Evolutionary conservation across 257 asterid species (phyloP).

Genomic region (Solanum megistacrolobum): DNA sequence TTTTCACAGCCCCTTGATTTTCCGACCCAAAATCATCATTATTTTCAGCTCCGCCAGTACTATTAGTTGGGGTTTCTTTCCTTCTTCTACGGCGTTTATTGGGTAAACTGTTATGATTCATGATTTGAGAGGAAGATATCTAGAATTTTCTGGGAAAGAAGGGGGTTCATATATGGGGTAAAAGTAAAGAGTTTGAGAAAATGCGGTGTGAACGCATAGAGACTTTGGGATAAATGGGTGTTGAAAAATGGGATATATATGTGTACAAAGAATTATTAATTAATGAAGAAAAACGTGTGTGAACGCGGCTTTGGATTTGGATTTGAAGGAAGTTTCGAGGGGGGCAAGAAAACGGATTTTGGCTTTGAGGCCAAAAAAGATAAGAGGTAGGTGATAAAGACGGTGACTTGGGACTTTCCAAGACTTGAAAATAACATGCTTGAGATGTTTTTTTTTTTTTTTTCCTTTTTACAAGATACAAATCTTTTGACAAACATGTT

Average conservation of each 20-base stretch:
- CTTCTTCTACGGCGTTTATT: constrained; percentile 37
- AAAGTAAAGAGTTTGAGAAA: constrained; percentile 28
- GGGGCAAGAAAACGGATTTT: not conserved
- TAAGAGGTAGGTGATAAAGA: constrained; percentile 3
- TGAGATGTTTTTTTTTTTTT: too few species aligned
- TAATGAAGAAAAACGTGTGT: constrained; percentile 13
- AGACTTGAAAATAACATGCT: constrained; percentile 8
- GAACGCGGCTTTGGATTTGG: constrained; percentile 25
- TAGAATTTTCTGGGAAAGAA: not conserved
- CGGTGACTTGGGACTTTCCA: constrained; percentile 12
- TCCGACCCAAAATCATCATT: constrained; percentile 12
- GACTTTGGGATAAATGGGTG: constrained; percentile 4
- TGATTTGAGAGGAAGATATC: constrained; percentile 4
- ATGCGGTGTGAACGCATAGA: constrained; percentile 41
- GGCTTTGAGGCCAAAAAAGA: not conserved
- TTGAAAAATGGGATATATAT: constrained; percentile 3
- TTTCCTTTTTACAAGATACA: not conserved
- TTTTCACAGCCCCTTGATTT: constrained; percentile 44
- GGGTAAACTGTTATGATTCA: constrained; percentile 31
- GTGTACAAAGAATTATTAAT: not conserved
- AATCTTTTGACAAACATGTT: not conserved
- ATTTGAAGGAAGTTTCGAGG: constrained; percentile 29
- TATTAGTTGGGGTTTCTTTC: not conserved
- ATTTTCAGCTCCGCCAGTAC: not conserved
- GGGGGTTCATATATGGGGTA: not conserved